A percentile compares a stretch with the other conserved stretches of the same genome.
phyloP scores from a whole-genome alignment of 139 green algal genomes.

The Picochlorum sp. region DNA sequence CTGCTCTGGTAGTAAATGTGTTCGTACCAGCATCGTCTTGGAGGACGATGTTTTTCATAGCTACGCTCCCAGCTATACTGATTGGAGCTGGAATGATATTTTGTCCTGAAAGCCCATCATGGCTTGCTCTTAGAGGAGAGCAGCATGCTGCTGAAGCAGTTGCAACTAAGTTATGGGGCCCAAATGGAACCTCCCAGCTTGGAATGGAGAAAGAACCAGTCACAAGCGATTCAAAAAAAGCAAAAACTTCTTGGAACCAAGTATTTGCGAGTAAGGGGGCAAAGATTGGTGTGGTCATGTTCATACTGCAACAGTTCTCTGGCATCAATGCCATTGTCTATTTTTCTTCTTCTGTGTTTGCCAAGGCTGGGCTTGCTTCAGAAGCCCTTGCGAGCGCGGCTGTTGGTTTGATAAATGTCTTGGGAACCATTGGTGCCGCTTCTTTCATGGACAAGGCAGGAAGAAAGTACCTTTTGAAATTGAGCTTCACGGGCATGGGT shows the following conservation, averaged over 20 bases:
- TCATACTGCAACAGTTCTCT: slow-evolving; percentile 88
- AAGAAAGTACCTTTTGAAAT: slow-evolving; percentile 70
- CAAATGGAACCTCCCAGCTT: slow-evolving; percentile 26
- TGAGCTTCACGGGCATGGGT: slow-evolving; percentile 66
- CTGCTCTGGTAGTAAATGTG: slow-evolving; percentile 77
- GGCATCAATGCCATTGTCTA: slow-evolving; percentile 95
- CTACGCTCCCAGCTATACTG: slow-evolving; percentile 48
- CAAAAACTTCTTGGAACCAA: slow-evolving; percentile 23
- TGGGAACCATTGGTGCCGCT: slow-evolving; percentile 68
- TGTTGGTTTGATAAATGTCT: slow-evolving; percentile 81
- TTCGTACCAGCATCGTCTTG: slow-evolving; percentile 53
- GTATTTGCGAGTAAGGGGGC: slow-evolving; percentile 35
- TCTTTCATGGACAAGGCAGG: slow-evolving; percentile 70
- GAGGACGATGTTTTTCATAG: slow-evolving; percentile 78
- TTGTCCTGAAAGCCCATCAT: slow-evolving; percentile 73
- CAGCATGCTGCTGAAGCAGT: slow-evolving; percentile 34
- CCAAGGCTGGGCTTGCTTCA: slow-evolving; percentile 69
- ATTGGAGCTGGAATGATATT: slow-evolving; percentile 65
- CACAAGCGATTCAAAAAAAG: background rate
- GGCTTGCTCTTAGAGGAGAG: slow-evolving; percentile 44
- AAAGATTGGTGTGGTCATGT: slow-evolving; percentile 53
- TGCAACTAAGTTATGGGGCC: slow-evolving; percentile 54
- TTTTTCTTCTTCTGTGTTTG: slow-evolving; percentile 89
- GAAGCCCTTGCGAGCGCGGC: slow-evolving; percentile 75
- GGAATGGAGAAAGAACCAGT: background rate